Evolutionary conservation across 1,284 basidiomycete species (phyloP), one percentile per base, ranked within the genome.

Genomic region (Cutaneotrichosporon spelunceum): DNA sequence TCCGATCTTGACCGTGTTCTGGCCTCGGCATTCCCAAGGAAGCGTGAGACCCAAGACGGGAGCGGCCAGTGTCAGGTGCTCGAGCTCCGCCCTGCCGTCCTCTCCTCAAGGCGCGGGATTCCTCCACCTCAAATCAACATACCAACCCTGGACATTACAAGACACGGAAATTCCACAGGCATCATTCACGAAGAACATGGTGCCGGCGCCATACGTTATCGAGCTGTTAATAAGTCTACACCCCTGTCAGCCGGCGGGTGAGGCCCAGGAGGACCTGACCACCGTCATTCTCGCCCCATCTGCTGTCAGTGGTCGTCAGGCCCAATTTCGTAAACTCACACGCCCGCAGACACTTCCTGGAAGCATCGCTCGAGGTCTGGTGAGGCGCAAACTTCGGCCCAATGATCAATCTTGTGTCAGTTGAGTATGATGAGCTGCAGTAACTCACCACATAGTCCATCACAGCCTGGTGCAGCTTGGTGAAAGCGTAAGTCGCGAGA

Each of bases 291-390:
- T 72, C 72, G n/a, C 74, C 74, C 73, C 74, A 57, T 16, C 53
- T 55, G 24, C 6, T 10, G 52, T 53, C 13, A 53, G 52, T 33
- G 19, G 4, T 30, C 14, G 14, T n/a, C 21, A 11, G 11, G 4
- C 23, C 23, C 23, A 4, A 13, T 21, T 5, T 10, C 19, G 29
- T n/a, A 11, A 26, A 55, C 53, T 30, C 21, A 71, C 60, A 71
- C 65, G 19, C 76, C 77, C 9, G 66, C 63, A 4, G 72, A 71
- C 2, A 79, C 74, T 53, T 79, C 77, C 48, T 76, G 70, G 47
- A 75, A 71, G 52, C 72, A 72, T 21, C 61, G 59, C 19, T 71
- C 60, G 33, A 77, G 75, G 33, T 73, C 72, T 16, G 61, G 42
- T n/a, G 66, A 63, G 5, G 53, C 53, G 50, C 70, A 68, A 3